Evolutionary conservation across 768 basidiomycete genomes (phyloP).

Genomic region (Naganishia friedmannii): DNA sequence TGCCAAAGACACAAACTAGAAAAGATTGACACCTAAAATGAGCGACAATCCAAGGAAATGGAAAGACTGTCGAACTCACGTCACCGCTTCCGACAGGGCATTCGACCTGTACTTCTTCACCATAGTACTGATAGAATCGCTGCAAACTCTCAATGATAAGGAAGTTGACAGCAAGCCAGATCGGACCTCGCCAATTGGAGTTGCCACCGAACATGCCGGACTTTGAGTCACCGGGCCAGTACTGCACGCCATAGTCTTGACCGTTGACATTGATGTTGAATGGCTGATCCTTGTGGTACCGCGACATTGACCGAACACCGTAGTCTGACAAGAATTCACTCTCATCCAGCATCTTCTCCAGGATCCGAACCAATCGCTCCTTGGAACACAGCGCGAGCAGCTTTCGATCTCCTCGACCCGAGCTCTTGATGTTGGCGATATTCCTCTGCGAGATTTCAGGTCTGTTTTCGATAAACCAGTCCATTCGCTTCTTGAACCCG

Average conservation of each 20-base stretch:
- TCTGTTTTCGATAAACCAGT: slow-evolving; percentile 97
- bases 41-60: slow-evolving; percentile 21
- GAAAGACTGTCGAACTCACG: slow-evolving; percentile 29
- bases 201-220: slow-evolving; percentile 85
- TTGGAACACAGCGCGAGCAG: slow-evolving; percentile 86
- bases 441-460: slow-evolving; percentile 81
- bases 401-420: slow-evolving; percentile 78
- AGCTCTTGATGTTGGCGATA: slow-evolving; percentile 90
- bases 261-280: slow-evolving; percentile 95
- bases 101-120: slow-evolving; percentile 84
- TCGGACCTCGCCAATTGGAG: slow-evolving; percentile 92
- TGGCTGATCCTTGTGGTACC: slow-evolving; percentile 82
- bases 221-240: slow-evolving; percentile 97
- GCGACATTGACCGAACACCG: slow-evolving; percentile 96
- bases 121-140: slow-evolving; percentile 91
- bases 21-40: background rate
- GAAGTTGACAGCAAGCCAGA: slow-evolving; percentile 92
- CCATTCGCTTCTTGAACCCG: slow-evolving; percentile 96
- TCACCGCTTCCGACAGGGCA: slow-evolving; percentile 97
- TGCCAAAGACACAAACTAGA: slow-evolving; percentile 68
- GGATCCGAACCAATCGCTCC: slow-evolving; percentile 78
- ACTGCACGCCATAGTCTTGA: slow-evolving; percentile 82
- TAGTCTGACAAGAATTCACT: slow-evolving; percentile 93
- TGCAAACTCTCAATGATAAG: slow-evolving; percentile 89
- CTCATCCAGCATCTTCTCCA: slow-evolving; percentile 97